A percentile compares a stretch with the other conserved stretches of the same genome.
phyloP scores from a whole-genome alignment of 768 basidiomycete genomes.

The Cyclocybe aegerita region DNA sequence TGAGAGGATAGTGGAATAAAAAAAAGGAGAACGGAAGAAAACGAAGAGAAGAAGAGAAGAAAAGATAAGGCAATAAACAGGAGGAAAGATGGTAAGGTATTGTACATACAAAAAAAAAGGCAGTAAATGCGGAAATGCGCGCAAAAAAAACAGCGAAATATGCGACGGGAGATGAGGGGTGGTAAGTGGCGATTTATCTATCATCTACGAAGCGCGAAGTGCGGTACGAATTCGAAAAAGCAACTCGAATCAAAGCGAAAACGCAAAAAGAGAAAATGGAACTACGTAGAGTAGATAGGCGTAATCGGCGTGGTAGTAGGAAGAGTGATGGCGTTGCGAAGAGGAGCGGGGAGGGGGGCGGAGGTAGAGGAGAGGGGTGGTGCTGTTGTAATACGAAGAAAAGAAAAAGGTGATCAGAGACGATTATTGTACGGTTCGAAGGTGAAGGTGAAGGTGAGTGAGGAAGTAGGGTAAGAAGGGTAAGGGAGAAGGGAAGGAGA shows the following conservation, averaged over 20 bases:
- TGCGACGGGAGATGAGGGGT: no score
- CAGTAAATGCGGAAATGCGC: conserved; percentile 4
- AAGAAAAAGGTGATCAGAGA: no score
- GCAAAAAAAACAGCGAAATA: no score
- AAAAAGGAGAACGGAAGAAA: conserved; percentile 4
- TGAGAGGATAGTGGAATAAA: conserved; percentile 1
- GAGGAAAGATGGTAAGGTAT: conserved; percentile 8
- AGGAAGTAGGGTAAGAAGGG: no score
- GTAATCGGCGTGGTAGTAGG: neutral
- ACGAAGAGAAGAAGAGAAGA: conserved; percentile 2
- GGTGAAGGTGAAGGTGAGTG: no score
- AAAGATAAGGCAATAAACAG: conserved; percentile 3
- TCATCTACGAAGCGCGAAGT: neutral
- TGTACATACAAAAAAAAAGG: conserved; percentile 8
- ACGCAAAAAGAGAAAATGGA: conserved; percentile 7
- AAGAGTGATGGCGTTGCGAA: no score
- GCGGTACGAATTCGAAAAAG: neutral
- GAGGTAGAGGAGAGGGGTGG: no score
- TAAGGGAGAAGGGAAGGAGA: no score
- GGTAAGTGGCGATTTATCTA: no score
- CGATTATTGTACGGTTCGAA: no score
- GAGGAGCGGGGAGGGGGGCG: no score
- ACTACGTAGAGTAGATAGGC: neutral
- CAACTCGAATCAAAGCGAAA: neutral
- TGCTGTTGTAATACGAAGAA: no score